A percentile compares a stretch with the other conserved stretches of the same genome.
Evolutionary conservation across 1,284 basidiomycete species (phyloP).

Genomic region (Stygiomarasmius scandens): DNA sequence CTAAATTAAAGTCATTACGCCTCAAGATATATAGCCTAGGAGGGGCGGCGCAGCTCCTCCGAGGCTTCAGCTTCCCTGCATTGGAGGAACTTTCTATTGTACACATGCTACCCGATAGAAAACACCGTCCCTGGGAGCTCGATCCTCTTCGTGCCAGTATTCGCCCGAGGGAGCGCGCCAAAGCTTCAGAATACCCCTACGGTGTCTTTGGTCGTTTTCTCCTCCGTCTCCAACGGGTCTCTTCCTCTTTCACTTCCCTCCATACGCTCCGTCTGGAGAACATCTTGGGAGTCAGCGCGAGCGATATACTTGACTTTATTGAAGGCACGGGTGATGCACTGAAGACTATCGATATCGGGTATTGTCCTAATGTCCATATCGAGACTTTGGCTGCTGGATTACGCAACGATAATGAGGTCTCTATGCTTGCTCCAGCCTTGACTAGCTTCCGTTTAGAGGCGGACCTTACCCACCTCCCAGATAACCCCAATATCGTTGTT

Average conservation of each 20-base stretch:
- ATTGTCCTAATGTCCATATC: neutral
- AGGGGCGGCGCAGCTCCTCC: neutral
- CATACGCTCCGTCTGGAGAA: neutral
- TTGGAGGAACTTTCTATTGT: neutral
- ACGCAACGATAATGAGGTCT: neutral
- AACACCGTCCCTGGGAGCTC: no score
- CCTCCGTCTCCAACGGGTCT: neutral
- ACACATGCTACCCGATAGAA: neutral
- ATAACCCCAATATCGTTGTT: neutral
- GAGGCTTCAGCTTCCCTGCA: neutral
- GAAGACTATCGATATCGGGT: neutral
- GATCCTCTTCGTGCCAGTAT: neutral
- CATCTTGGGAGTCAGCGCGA: neutral
- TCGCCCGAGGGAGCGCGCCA: neutral
- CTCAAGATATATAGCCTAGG: neutral
- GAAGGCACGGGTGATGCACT: neutral
- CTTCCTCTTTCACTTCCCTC: neutral
- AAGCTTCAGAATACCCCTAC: neutral
- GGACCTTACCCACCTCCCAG: neutral
- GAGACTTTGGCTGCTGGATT: neutral
- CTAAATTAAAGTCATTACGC: neutral
- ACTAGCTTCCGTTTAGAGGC: neutral
- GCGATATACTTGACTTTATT: neutral
- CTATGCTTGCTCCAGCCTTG: neutral
- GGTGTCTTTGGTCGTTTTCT: neutral